Evolutionary conservation across 179 eudicot species (phyloP).

Genomic region (Gypsophila paniculata): DNA sequence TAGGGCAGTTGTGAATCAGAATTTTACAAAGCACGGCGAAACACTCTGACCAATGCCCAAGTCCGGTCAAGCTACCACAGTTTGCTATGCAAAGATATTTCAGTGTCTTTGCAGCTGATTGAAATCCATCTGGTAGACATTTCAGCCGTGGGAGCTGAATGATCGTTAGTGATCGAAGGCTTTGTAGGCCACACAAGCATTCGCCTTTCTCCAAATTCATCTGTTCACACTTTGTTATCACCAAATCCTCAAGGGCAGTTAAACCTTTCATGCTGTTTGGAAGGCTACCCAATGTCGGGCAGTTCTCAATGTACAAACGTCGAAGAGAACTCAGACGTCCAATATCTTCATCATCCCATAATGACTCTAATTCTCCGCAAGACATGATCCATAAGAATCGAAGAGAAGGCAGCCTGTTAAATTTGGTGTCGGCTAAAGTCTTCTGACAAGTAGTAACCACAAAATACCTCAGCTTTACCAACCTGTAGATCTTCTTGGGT

Average conservation of each 20-base stretch:
- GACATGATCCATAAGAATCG: conserved; percentile 24
- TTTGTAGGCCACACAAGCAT: too few species aligned
- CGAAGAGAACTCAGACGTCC: conserved; percentile 30
- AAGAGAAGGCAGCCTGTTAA: conserved; percentile 22
- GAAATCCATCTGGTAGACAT: conserved; percentile 10
- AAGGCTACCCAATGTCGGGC: conserved; percentile 24
- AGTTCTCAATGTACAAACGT: conserved; percentile 30
- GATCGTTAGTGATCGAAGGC: too few species aligned
- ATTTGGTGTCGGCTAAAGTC: conserved; percentile 14
- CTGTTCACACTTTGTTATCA: conserved; percentile 4
- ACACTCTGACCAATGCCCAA: conserved; percentile 18
- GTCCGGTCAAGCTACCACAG: conserved; percentile 15
- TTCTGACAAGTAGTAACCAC: conserved; percentile 30
- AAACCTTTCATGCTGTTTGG: conserved; percentile 24
- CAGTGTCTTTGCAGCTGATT: conserved; percentile 18
- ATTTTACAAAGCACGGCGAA: conserved; percentile 14
- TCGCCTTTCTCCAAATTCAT: neutral
- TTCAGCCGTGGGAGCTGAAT: too few species aligned
- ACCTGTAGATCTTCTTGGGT: conserved; percentile 28
- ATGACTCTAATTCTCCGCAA: conserved; percentile 26
- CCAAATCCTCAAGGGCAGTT: conserved; percentile 9
- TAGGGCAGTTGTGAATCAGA: conserved; percentile 10
- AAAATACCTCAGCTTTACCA: conserved; percentile 34
- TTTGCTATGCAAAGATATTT: conserved; percentile 5
- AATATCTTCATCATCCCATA: conserved; percentile 28